Evolutionary conservation across 257 asterid species (phyloP).

Genomic region (Asclepias syriaca): DNA sequence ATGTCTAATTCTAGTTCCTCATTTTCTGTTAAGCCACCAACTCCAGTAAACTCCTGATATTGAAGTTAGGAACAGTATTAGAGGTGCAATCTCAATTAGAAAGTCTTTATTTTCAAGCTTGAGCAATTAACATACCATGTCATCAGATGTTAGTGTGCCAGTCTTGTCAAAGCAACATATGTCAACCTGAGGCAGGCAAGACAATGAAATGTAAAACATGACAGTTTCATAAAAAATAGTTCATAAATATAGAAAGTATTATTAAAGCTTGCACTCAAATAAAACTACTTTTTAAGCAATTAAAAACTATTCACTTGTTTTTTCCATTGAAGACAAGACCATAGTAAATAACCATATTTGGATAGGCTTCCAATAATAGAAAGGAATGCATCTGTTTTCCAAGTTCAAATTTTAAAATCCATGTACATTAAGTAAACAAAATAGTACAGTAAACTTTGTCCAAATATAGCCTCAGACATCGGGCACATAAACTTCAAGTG

Average conservation of each 20-base stretch:
- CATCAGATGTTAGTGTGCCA: constrained; percentile 97
- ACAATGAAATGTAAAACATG: not conserved
- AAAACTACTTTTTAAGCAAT: not conserved
- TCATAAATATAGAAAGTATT: not conserved
- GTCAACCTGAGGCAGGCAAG: constrained; percentile 66
- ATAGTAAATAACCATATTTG: not conserved
- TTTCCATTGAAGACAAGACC: not conserved
- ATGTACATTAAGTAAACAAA: too few relatives aligned
- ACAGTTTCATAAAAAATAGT: not conserved
- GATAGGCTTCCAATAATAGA: not conserved
- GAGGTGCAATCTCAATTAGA: constrained; percentile 10
- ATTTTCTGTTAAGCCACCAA: constrained; percentile 82
- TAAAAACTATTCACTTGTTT: not conserved
- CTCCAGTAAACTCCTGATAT: constrained; percentile 89
- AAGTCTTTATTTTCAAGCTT: not conserved
- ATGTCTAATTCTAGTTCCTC: constrained; percentile 65
- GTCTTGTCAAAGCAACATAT: constrained; percentile 99
- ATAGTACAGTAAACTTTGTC: not conserved
- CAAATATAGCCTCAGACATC: not conserved
- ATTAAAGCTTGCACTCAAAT: not conserved
- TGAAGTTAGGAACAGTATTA: constrained; percentile 13
- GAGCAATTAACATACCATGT: constrained; percentile 62
- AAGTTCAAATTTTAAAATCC: too few relatives aligned
- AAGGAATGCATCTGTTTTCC: too few relatives aligned
- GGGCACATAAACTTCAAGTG: not conserved